Conservation (phyloP, 352 stramenopile species). For the Globisporangium yorkense region DNA sequence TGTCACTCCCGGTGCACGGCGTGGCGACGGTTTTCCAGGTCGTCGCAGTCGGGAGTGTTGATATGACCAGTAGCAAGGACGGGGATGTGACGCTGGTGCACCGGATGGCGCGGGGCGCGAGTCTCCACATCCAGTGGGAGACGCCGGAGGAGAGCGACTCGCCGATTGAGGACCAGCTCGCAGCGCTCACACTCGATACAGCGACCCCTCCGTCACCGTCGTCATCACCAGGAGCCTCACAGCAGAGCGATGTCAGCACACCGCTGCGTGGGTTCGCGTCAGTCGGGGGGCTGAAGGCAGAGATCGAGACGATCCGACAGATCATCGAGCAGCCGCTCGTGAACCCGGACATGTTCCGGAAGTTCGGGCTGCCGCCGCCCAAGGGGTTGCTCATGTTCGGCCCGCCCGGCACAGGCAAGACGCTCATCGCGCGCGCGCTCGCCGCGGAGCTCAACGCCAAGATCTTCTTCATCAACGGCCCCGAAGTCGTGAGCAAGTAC, state of each 20-base stretch:
- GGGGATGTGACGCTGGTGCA: conserved; percentile 1
- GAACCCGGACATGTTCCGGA: conserved; percentile 91
- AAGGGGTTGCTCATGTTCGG: conserved; percentile 95
- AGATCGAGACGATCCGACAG: conserved; percentile 93
- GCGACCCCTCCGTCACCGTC: not conserved
- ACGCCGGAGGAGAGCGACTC: not conserved
- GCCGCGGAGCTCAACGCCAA: conserved; percentile 88
- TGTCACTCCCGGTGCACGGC: conserved; percentile 60
- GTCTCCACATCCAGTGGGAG: not conserved
- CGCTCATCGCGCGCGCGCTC: conserved; percentile 91
- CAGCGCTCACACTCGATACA: conserved; percentile 4
- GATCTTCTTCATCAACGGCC: conserved; percentile 96
- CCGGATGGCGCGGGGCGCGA: conserved; percentile 3
- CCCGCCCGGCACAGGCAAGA: conserved; percentile 95
- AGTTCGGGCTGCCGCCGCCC: conserved; percentile 92
- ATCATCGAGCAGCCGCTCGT: conserved; percentile 94
- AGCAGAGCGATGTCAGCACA: not conserved
- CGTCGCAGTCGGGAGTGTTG: conserved; percentile 14
- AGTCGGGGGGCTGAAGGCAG: conserved; percentile 88
- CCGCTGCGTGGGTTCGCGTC: conserved; percentile 51
- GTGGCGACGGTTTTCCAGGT: conserved; percentile 49
- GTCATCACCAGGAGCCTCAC: not conserved
- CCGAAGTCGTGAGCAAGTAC: conserved; percentile 94
- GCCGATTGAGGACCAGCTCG: conserved; percentile 2
- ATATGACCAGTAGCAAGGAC: not conserved